phyloP scores from a whole-genome alignment of 768 basidiomycete species.

The Xerocomellus dryophilus region DNA sequence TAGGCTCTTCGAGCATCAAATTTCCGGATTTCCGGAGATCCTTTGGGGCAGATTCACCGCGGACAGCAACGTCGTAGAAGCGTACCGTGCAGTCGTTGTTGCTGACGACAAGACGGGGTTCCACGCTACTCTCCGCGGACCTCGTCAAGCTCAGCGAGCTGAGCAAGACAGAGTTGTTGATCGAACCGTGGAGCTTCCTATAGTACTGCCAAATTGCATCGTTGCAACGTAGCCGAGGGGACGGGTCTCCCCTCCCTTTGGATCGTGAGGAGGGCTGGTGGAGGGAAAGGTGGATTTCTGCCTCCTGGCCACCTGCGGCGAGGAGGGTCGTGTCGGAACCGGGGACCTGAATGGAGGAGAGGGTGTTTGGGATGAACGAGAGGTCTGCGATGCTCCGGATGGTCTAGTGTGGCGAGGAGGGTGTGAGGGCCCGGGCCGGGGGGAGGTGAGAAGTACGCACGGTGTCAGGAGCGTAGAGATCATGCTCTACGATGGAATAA shows the following conservation, averaged over 20 bases:
- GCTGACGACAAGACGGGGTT: slow-evolving; percentile 77
- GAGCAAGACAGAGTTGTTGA: slow-evolving; percentile 77
- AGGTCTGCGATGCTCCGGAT: slow-evolving; percentile 52
- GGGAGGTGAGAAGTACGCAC: slow-evolving; percentile 36
- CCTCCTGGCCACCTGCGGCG: slow-evolving; percentile 74
- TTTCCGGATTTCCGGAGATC: slow-evolving; percentile 49
- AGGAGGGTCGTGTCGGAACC: slow-evolving; percentile 55
- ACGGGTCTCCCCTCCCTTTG: slow-evolving; percentile 14
- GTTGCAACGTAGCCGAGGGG: slow-evolving; percentile 10
- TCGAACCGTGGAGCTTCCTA: slow-evolving; percentile 56
- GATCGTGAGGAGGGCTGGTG: slow-evolving; percentile 32
- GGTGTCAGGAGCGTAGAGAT: slow-evolving; percentile 45
- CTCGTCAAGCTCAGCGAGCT: slow-evolving; percentile 60
- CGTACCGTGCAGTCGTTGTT: slow-evolving; percentile 84
- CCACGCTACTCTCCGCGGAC: slow-evolving; percentile 60
- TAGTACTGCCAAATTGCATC: slow-evolving; percentile 52
- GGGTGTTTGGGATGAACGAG: slow-evolving; percentile 59
- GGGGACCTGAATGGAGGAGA: slow-evolving; percentile 53
- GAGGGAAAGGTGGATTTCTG: slow-evolving; percentile 66
- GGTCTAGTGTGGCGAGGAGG: slow-evolving; percentile 31
- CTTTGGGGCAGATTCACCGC: slow-evolving; percentile 41
- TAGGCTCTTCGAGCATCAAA: slow-evolving; percentile 60
- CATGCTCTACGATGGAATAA: slow-evolving; percentile 57
- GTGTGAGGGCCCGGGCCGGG: slow-evolving; percentile 15
- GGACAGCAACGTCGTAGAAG: slow-evolving; percentile 71